A percentile compares a stretch with the other conserved stretches of the same genome.
phyloP scores from a whole-genome alignment of 331 rosid species.

The Acacia concinna region DNA sequence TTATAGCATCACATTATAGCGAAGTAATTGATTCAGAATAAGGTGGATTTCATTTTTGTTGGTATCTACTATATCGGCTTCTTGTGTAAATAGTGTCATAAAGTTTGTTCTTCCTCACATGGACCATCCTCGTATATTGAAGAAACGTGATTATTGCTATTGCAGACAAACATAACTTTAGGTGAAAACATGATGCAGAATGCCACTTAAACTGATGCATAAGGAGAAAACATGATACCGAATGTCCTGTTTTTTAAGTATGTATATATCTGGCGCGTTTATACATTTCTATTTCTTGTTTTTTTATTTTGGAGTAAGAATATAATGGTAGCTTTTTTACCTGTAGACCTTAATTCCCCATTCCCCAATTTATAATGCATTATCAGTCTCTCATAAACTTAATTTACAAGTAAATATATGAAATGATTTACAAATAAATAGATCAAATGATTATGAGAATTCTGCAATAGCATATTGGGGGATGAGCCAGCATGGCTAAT shows the following conservation, averaged over 20 bases:
- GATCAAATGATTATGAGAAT: not conserved
- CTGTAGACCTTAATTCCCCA: not conserved
- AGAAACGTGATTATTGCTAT: not conserved
- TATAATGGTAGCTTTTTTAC: not conserved
- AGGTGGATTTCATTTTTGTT: constrained; percentile 13
- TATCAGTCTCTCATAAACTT: not conserved
- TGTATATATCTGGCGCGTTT: not conserved
- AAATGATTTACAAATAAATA: not conserved
- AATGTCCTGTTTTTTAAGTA: not conserved
- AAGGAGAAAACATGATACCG: not conserved
- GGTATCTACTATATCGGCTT: constrained; percentile 15
- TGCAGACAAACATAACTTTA: not conserved
- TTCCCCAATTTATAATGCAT: not conserved
- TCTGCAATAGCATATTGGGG: not conserved
- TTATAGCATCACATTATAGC: constrained; percentile 19
- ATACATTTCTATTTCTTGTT: not conserved
- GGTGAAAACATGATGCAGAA: not conserved
- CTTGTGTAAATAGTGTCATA: constrained; percentile 27
- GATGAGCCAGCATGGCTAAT: too few species aligned
- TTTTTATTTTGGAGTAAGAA: not conserved
- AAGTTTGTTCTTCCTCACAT: constrained; percentile 6
- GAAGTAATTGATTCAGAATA: constrained; percentile 17
- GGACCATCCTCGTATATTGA: not conserved
- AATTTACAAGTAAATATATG: not conserved
- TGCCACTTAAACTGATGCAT: not conserved